Evolutionary conservation across 148 eudicot genomes (phyloP), one percentile per base, ranked within the genome.

Genomic region (Chenopodium berlandieri): DNA sequence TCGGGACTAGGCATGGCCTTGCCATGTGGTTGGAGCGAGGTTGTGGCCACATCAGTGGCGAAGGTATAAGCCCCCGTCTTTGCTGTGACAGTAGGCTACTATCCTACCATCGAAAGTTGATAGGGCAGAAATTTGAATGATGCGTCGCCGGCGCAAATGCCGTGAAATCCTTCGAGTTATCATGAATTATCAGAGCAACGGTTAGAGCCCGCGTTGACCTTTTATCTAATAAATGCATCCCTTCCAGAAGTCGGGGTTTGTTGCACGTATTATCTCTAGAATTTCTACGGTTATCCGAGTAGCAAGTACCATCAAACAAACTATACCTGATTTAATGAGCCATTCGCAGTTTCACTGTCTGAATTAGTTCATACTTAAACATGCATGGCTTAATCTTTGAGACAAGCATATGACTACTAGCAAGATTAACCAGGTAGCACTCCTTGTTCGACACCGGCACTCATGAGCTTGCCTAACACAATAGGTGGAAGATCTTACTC

Each of bases 331-430:
- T 74, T 50, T 74, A 74, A 74, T 74, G 63, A 74, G 22, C 32
- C 63, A 74, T 50, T 74, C 37, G 22, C 1, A 74, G 23, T 75
- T 54, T 75, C n/a, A 75, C 25, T 47, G 46, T 75, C 46, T 52
- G 44, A 75, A 52, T 75, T 54, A 23, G 78, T 75, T 75, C 78
- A 52, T 54, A 75, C 65, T 75, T 75, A 75, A 66, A 75, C 78
- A 75, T 75, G 78, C 78, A 75, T 75, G 65, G 40, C 37, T 75
- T 23, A 75, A 75, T 50, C 23, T 27, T 52, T 75, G 13, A 16
- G 37, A 50, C 34, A 50, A 25, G 20, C 8, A 30, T 67, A 12
- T 25, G 13, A 66, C 70, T 23, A 23, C 25, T 27, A 2, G 32
- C 7, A 23, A 64, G 62, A 50, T 52, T 40, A 75, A 50, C 77